phyloP scores from a whole-genome alignment of 306 rosid genomes.

The Abrus pulchellus region DNA sequence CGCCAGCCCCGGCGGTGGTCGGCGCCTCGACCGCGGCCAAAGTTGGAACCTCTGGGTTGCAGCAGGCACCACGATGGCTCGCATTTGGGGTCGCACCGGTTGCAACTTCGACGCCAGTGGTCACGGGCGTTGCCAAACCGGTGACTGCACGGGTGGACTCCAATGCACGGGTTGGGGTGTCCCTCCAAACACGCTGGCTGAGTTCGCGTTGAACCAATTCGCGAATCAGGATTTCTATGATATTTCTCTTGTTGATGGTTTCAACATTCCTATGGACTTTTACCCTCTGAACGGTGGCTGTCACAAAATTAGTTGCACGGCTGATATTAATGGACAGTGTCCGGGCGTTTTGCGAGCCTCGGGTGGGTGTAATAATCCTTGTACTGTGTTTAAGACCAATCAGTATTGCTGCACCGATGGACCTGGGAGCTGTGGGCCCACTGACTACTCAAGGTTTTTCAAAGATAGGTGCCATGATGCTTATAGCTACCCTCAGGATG shows the following conservation, averaged over 20 bases:
- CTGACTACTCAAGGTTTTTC: slow-evolving; percentile 53
- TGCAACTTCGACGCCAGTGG: slow-evolving; percentile 67
- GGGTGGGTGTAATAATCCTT: slow-evolving; percentile 68
- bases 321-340: slow-evolving; percentile 67
- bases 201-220: slow-evolving; percentile 57
- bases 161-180: slow-evolving; percentile 53
- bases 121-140: slow-evolving; percentile 61
- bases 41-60: slow-evolving; percentile 54
- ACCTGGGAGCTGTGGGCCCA: slow-evolving; percentile 54
- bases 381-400: slow-evolving; percentile 56
- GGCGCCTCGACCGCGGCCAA: slow-evolving; percentile 48
- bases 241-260: slow-evolving; percentile 62
- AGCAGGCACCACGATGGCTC: slow-evolving; percentile 51
- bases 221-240: slow-evolving; percentile 57
- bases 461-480: slow-evolving; percentile 57
- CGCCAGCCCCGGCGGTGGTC: slow-evolving; percentile 63
- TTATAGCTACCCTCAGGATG: slow-evolving; percentile 64
- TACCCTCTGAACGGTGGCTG: slow-evolving; percentile 48
- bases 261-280: slow-evolving; percentile 66
- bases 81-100: slow-evolving; percentile 78
- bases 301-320: slow-evolving; percentile 53
- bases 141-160: slow-evolving; percentile 66
- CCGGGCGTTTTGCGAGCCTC: slow-evolving; percentile 52
- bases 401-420: slow-evolving; percentile 58
- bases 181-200: slow-evolving; percentile 72